A percentile compares a stretch with the other conserved stretches of the same genome.
Evolutionary conservation across 164 flowering plant genomes (phyloP).

Genomic region (Tetrastigma voinierianum): DNA sequence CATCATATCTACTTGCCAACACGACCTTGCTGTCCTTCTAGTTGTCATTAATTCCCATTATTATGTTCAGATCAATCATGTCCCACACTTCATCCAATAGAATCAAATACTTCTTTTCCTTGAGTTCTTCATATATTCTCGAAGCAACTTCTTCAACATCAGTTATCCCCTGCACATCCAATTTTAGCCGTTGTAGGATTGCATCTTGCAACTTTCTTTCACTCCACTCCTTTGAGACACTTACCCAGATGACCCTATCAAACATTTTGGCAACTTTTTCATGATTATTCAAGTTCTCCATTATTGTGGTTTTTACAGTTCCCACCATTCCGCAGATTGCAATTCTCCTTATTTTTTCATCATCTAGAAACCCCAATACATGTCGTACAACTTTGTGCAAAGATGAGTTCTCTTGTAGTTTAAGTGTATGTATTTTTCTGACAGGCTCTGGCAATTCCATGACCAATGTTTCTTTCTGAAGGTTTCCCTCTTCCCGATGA

Average conservation of each 20-base stretch:
- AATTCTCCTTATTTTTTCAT: slow-evolving; percentile 7
- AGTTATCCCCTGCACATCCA: neutral
- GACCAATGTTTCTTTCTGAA: too few species aligned
- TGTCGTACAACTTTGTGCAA: neutral
- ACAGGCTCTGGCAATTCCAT: neutral
- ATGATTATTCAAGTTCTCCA: slow-evolving; percentile 18
- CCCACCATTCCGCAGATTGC: slow-evolving; percentile 29
- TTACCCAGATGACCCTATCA: slow-evolving; percentile 28
- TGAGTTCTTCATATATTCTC: slow-evolving; percentile 7
- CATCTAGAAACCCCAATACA: slow-evolving; percentile 9
- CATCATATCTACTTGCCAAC: slow-evolving; percentile 11
- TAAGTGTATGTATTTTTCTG: neutral
- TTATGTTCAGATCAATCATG: slow-evolving; percentile 1
- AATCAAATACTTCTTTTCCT: slow-evolving; percentile 21
- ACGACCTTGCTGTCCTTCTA: slow-evolving; percentile 20
- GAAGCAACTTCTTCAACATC: neutral
- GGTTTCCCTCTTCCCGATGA: too few species aligned
- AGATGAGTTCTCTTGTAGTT: neutral
- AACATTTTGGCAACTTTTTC: slow-evolving; percentile 9
- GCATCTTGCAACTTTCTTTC: slow-evolving; percentile 9
- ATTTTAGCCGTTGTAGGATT: slow-evolving; percentile 9
- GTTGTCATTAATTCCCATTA: slow-evolving; percentile 12
- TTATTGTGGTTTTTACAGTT: slow-evolving; percentile 23
- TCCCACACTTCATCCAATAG: slow-evolving; percentile 28
- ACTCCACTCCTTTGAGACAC: slow-evolving; percentile 11